Conservation (phyloP, 306 rosid genomes). For the Cucumis hystrix region DNA sequence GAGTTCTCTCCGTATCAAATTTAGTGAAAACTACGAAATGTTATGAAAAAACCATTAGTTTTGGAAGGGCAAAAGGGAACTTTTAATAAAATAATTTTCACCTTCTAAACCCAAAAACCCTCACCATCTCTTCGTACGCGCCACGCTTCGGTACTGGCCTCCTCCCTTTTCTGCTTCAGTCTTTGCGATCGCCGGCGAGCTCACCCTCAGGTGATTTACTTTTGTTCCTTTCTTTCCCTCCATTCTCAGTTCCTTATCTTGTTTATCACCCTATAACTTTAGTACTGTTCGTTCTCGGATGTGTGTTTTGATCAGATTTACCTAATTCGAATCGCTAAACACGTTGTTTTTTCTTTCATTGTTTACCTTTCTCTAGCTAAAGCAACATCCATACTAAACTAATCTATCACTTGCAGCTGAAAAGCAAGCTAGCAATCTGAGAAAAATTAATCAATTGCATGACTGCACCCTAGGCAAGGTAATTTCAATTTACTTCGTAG, state of each 20-base stretch:
- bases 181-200: neutral
- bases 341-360: neutral
- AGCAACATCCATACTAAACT: neutral
- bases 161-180: neutral
- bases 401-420: neutral
- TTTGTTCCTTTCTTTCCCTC: neutral
- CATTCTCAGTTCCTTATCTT: neutral
- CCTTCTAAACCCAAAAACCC: constrained; percentile 3
- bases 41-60: too few relatives aligned
- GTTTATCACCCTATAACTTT: neutral
- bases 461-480: neutral
- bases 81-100: neutral
- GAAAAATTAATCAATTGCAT: neutral
- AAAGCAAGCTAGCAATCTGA: neutral
- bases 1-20: too few relatives aligned
- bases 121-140: neutral
- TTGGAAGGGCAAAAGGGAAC: neutral
- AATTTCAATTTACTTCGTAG: neutral
- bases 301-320: neutral
- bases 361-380: neutral
- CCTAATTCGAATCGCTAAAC: neutral
- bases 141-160: neutral
- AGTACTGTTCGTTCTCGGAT: neutral
- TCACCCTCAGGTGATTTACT: neutral
- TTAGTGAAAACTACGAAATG: too few relatives aligned